A percentile compares a stretch with the other conserved stretches of the same genome.
Conservation (phyloP, 148 eudicot genomes). For the Camellia granthamiana region DNA sequence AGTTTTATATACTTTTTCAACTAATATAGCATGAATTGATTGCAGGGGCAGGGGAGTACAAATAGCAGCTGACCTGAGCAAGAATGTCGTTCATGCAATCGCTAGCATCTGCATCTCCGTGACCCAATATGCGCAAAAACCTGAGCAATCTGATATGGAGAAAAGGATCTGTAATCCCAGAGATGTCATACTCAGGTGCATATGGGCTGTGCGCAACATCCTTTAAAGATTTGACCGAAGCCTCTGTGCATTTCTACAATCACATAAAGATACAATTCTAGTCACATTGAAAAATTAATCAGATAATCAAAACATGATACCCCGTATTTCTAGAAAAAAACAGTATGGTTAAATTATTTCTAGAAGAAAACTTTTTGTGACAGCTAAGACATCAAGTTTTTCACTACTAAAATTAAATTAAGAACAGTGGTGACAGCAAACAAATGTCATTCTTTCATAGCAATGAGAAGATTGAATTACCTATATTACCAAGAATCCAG, state of each 20-base stretch:
- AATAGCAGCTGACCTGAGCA: conserved; percentile 73
- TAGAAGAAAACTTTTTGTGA: background rate
- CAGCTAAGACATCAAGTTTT: background rate
- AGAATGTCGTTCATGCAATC: conserved; percentile 96
- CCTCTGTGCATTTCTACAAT: conserved; percentile 83
- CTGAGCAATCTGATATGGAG: conserved; percentile 86
- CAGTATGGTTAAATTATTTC: background rate
- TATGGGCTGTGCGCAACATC: conserved; percentile 93
- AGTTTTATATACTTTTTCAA: background rate
- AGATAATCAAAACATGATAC: conserved; percentile 1
- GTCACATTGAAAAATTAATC: background rate
- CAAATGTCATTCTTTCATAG: background rate
- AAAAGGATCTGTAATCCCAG: conserved; percentile 94
- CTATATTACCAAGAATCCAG: background rate
- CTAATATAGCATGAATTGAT: background rate
- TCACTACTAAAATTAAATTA: background rate
- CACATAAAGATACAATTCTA: conserved; percentile 12
- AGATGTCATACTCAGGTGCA: conserved; percentile 91
- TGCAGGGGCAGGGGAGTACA: conserved; percentile 6
- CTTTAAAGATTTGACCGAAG: conserved; percentile 77
- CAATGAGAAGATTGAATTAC: background rate
- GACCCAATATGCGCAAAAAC: conserved; percentile 80
- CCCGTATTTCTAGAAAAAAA: background rate
- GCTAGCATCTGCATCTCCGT: conserved; percentile 95
- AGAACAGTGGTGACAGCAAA: background rate